These are phyloP conservation scores for Filosporella fistucella DNA, from an alignment of 495 filamentous ascomycete genomes.

Conservation along the genomic window DNA sequence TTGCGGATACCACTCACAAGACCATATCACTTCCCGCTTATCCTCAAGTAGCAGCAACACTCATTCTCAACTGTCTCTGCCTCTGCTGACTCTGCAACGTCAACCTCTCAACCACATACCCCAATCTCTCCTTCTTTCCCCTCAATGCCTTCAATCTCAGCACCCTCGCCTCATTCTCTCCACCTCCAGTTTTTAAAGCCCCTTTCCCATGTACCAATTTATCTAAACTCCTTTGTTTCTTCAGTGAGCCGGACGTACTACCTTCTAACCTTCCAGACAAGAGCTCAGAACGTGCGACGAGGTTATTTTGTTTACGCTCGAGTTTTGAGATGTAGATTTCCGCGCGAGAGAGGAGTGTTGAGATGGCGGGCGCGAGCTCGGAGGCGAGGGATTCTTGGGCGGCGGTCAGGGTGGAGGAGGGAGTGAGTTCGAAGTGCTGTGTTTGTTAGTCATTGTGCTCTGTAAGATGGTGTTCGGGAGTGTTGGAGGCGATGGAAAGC, in stretches of 20 bases:
- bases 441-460: neutral
- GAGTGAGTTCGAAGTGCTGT: slow-evolving; percentile 77
- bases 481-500: too few species aligned
- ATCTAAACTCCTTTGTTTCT: slow-evolving; percentile 56
- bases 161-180: slow-evolving; percentile 44
- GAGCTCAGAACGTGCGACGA: slow-evolving; percentile 68
- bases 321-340: slow-evolving; percentile 68
- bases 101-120: slow-evolving; percentile 72
- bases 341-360: slow-evolving; percentile 57
- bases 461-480: neutral
- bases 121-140: slow-evolving; percentile 72
- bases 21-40: too few species aligned
- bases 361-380: slow-evolving; percentile 72
- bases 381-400: slow-evolving; percentile 66
- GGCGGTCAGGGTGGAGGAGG: slow-evolving; percentile 59
- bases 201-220: slow-evolving; percentile 37
- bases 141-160: slow-evolving; percentile 58
- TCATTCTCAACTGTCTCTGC: slow-evolving; percentile 76
- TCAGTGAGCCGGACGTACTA: slow-evolving; percentile 28
- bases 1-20: too few species aligned
- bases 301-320: slow-evolving; percentile 60
- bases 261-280: slow-evolving; percentile 60
- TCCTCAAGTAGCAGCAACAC: slow-evolving; percentile 40
- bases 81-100: slow-evolving; percentile 60
- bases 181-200: slow-evolving; percentile 23